phyloP scores from a whole-genome alignment of 2,329 filamentous ascomycete genomes.

The Penicillium janthinellum region DNA sequence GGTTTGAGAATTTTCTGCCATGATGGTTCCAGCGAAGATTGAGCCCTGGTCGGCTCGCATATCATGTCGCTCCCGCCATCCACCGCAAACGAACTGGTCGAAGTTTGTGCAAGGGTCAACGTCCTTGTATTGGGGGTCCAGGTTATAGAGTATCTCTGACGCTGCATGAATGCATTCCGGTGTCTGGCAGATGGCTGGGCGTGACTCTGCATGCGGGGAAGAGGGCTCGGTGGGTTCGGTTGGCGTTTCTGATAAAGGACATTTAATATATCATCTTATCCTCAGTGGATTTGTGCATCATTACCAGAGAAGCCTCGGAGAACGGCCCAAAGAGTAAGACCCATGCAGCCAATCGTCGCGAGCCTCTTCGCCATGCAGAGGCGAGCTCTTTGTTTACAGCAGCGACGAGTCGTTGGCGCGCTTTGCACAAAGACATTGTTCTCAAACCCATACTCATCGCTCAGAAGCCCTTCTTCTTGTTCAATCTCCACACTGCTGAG shows the following conservation, averaged over 20 bases:
- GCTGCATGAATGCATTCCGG: conserved; percentile 65
- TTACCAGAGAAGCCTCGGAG: conserved; percentile 10
- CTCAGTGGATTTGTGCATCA: neutral
- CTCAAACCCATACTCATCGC: conserved; percentile 1
- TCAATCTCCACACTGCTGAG: conserved; percentile 9
- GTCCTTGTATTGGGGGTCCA: conserved; percentile 62
- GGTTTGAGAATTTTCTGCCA: conserved; percentile 62
- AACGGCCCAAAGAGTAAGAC: conserved; percentile 13
- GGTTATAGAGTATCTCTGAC: conserved; percentile 63
- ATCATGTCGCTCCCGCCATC: conserved; percentile 66
- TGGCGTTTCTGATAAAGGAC: conserved; percentile 5
- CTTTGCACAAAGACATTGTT: conserved; percentile 9
- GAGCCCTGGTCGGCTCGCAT: conserved; percentile 65
- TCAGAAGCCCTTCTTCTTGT: conserved; percentile 9
- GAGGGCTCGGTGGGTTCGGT: conserved; percentile 11
- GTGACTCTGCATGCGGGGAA: conserved; percentile 19
- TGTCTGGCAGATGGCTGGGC: conserved; percentile 52
- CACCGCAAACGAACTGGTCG: conserved; percentile 67
- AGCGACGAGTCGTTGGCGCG: neutral
- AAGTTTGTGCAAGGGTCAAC: conserved; percentile 72
- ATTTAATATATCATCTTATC: neutral
- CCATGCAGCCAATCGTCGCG: conserved; percentile 10
- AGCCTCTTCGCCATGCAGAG: conserved; percentile 10
- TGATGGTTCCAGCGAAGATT: conserved; percentile 62
- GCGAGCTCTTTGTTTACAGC: conserved; percentile 9